Base-by-base conservation (phyloP, 208 protist genomes). In the Leptomonas seymouri region DNA sequence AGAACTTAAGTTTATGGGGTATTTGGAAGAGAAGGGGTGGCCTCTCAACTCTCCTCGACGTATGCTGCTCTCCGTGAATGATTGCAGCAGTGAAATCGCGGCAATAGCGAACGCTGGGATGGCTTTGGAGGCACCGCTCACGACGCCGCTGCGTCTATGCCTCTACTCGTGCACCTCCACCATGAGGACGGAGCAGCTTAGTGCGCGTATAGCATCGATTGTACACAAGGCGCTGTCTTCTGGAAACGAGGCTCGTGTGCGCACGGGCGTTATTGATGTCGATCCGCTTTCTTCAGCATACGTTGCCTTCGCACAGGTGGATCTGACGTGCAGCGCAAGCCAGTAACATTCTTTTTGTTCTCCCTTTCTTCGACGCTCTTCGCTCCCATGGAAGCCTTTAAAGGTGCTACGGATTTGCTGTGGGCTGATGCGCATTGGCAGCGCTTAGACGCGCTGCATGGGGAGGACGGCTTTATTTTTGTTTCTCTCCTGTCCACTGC, bases 251-350 rank as follows among this genome's bases (percentile, higher is more conserved):
- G 21, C 53, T 9, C 46, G 44, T 45, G 60, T 92, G 7, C 60
- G 82, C 8, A 48, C 78, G 12, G 88, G 89, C 18, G 58, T 91
- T 34, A 67, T 93, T 28, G 86, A 95, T 60, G 74, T 90, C 18
- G 90, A 95, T 59, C 81, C 85, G 8, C 78, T 89, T 34, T 67
- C 84, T 11, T 78, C 87, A 4, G 78, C 83, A 0, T 71, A 71
- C 49, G 81, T 93, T 16, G 83, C 72, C 8, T 95, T 89, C 63
- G 64, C 67, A 7, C 59, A 79, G 23, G 28, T 90, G 49, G 74
- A 84, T 5, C 20, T 80, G 12, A 53, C 15, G 28, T 39, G 16
- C 39, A 5, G 27, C 25, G 11, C 48, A 51, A 39, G 4, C 60
- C 27, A 23, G 42, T 28, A 44, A 45, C 8, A 67, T 57, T 69